phyloP scores from a whole-genome alignment of 1,139 yeast species.

The Saccharomyces hybrid region DNA sequence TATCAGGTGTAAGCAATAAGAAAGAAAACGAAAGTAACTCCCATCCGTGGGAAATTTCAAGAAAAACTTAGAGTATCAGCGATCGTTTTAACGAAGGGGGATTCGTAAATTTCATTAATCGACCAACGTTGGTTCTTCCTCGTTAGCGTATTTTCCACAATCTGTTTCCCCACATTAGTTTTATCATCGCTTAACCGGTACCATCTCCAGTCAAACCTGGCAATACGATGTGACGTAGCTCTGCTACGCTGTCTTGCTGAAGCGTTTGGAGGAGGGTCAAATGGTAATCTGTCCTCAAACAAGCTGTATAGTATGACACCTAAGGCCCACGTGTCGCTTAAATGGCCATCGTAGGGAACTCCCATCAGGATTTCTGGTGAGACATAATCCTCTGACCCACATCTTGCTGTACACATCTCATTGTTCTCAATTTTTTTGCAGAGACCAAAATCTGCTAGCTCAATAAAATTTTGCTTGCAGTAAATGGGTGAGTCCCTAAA shows the following conservation, averaged over 20 bases:
- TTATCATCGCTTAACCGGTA: constrained; percentile 34
- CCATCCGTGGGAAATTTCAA: constrained; percentile 1
- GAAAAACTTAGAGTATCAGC: constrained; percentile 6
- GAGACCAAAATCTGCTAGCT: constrained; percentile 82
- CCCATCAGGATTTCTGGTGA: constrained; percentile 92
- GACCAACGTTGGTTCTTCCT: constrained; percentile 45
- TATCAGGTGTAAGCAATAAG: neutral
- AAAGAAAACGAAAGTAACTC: neutral
- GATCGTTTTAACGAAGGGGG: constrained; percentile 31
- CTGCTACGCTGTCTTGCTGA: constrained; percentile 48
- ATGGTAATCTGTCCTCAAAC: constrained; percentile 79
- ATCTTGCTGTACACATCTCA: constrained; percentile 63
- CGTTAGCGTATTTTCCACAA: constrained; percentile 47
- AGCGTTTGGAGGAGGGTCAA: constrained; percentile 59
- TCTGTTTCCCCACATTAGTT: constrained; percentile 41
- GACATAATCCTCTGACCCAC: constrained; percentile 94
- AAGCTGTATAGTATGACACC: constrained; percentile 84
- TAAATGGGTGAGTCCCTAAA: constrained; percentile 15
- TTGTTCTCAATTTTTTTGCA: constrained; percentile 56
- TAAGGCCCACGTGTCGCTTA: constrained; percentile 88
- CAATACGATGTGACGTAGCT: constrained; percentile 75
- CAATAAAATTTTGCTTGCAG: constrained; percentile 35
- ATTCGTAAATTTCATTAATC: constrained; percentile 34
- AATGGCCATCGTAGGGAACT: constrained; percentile 77
- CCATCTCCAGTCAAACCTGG: constrained; percentile 93